Percentiles rank a stretch among this genome's conserved stretches.
phyloP scores from a whole-genome alignment of 306 rosid genomes.

The Betula pendula region DNA sequence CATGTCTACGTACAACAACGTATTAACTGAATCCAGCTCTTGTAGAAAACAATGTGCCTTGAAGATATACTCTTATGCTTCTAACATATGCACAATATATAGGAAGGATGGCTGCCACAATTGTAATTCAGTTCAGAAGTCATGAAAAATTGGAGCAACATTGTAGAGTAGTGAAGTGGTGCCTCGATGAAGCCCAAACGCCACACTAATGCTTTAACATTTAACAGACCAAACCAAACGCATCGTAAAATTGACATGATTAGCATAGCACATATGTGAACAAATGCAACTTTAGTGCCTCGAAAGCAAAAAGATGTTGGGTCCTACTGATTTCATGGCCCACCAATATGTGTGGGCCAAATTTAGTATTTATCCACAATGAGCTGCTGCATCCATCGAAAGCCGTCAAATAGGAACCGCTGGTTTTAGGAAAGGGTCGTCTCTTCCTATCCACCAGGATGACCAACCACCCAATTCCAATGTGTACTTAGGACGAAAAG shows the following conservation, averaged over 20 bases:
- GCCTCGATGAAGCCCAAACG: background rate
- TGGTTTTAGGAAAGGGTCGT: background rate
- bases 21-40: background rate
- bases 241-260: no score
- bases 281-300: constrained; percentile 25
- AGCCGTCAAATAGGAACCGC: constrained; percentile 1
- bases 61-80: background rate
- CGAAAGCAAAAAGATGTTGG: constrained; percentile 11
- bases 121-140: background rate
- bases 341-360: constrained; percentile 20
- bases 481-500: background rate
- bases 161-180: background rate
- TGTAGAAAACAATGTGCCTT: background rate
- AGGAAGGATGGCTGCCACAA: background rate
- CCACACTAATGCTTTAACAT: no score
- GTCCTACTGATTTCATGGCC: constrained; percentile 10
- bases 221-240: no score
- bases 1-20: background rate
- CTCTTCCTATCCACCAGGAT: background rate
- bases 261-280: background rate
- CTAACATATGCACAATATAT: background rate
- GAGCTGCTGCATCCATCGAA: constrained; percentile 10
- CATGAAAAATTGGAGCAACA: background rate
- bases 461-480: background rate
- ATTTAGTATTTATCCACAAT: constrained; percentile 32